A percentile compares a stretch with the other conserved stretches of the same genome.
These are phyloP conservation scores for Quercus lobata DNA, from an alignment of 331 rosid genomes.

Conservation along the genomic window DNA sequence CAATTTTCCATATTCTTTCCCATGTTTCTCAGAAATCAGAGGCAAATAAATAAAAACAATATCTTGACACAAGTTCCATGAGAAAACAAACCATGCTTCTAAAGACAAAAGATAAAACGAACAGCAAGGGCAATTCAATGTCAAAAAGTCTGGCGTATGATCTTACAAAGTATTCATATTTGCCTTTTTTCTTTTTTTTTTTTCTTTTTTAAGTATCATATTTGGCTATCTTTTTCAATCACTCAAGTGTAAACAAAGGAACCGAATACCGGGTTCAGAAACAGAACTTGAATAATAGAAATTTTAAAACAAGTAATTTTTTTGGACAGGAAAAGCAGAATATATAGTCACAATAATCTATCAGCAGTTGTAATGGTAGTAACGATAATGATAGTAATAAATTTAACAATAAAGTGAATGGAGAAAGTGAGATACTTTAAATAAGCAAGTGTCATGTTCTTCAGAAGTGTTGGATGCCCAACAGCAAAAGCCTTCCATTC, in stretches of 20 bases:
- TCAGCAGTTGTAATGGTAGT: neutral
- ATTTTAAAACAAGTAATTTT: neutral
- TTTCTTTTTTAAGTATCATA: neutral
- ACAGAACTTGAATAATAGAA: neutral
- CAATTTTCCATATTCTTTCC: neutral
- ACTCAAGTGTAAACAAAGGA: neutral
- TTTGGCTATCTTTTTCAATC: neutral
- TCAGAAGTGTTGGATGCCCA: slow-evolving; percentile 47
- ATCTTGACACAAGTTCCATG: too few species aligned
- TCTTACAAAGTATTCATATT: neutral
- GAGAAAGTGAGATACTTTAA: slow-evolving; percentile 39
- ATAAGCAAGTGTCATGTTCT: slow-evolving; percentile 59
- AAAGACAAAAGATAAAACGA: neutral
- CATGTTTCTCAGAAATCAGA: neutral
- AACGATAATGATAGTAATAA: neutral
- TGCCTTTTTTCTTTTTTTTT: too few species aligned
- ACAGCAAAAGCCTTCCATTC: slow-evolving; percentile 56
- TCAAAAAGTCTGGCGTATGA: neutral
- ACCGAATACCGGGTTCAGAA: neutral
- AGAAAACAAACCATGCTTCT: neutral
- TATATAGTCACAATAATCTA: neutral
- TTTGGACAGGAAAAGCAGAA: neutral
- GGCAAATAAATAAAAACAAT: too few species aligned
- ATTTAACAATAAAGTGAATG: neutral
- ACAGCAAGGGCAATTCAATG: neutral